Percentiles rank a stretch among this genome's conserved stretches.
Conservation (phyloP, 169 alveolate species). For the Plasmodium inui region DNA sequence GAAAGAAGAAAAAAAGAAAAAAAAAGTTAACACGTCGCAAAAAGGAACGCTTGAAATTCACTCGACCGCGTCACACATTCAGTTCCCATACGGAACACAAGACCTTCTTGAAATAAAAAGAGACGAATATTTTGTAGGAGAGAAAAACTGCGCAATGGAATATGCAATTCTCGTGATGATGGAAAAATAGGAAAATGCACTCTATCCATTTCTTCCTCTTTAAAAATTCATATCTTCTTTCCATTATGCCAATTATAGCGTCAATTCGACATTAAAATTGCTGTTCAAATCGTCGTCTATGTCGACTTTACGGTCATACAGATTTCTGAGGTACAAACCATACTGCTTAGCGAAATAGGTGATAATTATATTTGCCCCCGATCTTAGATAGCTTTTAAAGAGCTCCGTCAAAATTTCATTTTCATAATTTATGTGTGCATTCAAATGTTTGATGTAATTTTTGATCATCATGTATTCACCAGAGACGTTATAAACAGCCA, state of each 20-base stretch:
- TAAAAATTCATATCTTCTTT: background rate
- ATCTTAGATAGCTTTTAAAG: slow-evolving; percentile 87
- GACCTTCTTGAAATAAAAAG: background rate
- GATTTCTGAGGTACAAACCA: slow-evolving; percentile 78
- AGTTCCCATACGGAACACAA: background rate
- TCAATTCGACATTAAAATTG: slow-evolving; percentile 54
- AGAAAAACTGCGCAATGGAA: background rate
- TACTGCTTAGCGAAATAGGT: slow-evolving; percentile 87
- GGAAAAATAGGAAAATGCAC: background rate
- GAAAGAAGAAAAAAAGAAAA: background rate
- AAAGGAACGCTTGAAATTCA: background rate
- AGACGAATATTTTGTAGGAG: background rate
- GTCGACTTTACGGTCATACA: slow-evolving; percentile 57
- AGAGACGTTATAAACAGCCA: slow-evolving; percentile 81
- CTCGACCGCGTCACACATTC: background rate
- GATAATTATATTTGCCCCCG: slow-evolving; percentile 91
- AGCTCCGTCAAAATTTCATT: slow-evolving; percentile 88
- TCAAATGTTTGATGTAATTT: slow-evolving; percentile 74
- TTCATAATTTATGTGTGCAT: slow-evolving; percentile 77
- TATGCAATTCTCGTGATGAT: background rate
- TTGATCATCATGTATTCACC: slow-evolving; percentile 83
- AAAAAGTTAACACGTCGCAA: background rate
- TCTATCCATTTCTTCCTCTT: background rate
- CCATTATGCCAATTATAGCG: background rate
- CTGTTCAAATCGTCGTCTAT: slow-evolving; percentile 41